Conservation (phyloP, 1,284 basidiomycete species). For the Ganoderma resinaceum region DNA sequence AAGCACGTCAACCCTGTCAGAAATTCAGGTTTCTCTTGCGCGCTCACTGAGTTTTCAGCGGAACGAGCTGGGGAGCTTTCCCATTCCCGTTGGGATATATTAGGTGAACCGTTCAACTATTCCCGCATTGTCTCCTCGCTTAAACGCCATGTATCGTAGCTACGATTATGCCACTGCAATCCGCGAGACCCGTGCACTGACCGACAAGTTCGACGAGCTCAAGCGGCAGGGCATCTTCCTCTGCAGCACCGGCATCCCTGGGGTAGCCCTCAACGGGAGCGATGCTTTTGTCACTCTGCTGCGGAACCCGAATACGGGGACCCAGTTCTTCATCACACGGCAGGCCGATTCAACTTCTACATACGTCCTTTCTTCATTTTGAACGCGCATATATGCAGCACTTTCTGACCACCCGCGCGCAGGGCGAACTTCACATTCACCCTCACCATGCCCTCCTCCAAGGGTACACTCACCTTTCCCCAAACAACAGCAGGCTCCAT, state of each 20-base stretch:
- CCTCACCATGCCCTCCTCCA: constrained; percentile 59
- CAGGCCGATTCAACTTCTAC: constrained; percentile 71
- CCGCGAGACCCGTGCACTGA: constrained; percentile 70
- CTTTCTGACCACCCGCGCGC: background rate
- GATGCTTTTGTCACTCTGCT: constrained; percentile 63
- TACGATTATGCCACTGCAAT: constrained; percentile 77
- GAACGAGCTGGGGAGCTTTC: constrained; percentile 81
- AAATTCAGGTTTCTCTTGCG: too few species aligned
- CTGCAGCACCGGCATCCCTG: constrained; percentile 76
- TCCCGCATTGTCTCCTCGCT: background rate
- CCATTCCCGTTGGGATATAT: constrained; percentile 72
- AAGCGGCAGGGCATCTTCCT: constrained; percentile 80
- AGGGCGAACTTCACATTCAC: constrained; percentile 61
- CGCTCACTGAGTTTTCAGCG: constrained; percentile 47
- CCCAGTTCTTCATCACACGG: constrained; percentile 75
- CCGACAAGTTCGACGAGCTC: constrained; percentile 73
- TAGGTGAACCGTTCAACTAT: constrained; percentile 33
- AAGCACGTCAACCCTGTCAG: background rate
- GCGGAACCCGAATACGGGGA: constrained; percentile 66
- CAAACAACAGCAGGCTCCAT: constrained; percentile 54
- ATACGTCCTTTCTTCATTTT: constrained; percentile 46
- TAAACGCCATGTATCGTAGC: constrained; percentile 38
- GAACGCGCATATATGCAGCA: background rate
- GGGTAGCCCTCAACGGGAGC: constrained; percentile 53
- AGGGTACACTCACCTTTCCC: constrained; percentile 61